Evolutionary conservation across 1,284 basidiomycete genomes (phyloP), one percentile per base, ranked within the genome.

Genomic region (Anthracocystis walkeri): DNA sequence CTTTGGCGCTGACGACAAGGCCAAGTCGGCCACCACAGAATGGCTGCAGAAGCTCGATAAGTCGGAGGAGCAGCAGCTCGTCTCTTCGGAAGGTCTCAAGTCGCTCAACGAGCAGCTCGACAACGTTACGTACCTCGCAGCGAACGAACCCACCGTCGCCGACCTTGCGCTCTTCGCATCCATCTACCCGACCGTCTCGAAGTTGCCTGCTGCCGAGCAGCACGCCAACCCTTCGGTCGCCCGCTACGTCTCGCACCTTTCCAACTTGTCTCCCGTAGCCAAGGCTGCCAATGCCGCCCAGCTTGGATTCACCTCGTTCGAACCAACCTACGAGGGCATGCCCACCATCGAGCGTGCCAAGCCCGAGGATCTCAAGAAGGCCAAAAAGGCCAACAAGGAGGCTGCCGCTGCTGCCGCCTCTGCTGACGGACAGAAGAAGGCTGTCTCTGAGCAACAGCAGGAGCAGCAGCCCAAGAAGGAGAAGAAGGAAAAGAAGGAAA

Each of bases 201-300:
- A 79, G 54, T 67, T 80, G n/a, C 61, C 77, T 12, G 65, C 81
- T 11, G 51, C 75, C 23, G 71, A 77, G 21, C 83, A 85, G 70
- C 80, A 85, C 52, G 74, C 79, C 40, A 69, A 70, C 40, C 82
- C 83, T 2, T 82, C 82, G 38, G 71, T 85, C 18, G 75, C 76
- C 55, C 81, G 83, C 59, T 85, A 82, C 63, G 71, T 83, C 56
- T 81, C 82, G 10, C 83, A 85, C 58, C 71, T 85, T 58, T 82
- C 82, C 45, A 76, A 82, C 49, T 58, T 81, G 25, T 65, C 77
- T 12, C 66, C 72, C 16, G 66, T 77, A 40, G 55, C 52, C 18
- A 71, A 72, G 27, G 72, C 64, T 44, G 55, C 65, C 59, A 70
- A 64, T 45, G 60, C 67, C 12, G 63, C 73, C 16, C 74, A 79